Conservation (phyloP, 352 stramenopile genomes). For the Pelagophyceae sp. region DNA sequence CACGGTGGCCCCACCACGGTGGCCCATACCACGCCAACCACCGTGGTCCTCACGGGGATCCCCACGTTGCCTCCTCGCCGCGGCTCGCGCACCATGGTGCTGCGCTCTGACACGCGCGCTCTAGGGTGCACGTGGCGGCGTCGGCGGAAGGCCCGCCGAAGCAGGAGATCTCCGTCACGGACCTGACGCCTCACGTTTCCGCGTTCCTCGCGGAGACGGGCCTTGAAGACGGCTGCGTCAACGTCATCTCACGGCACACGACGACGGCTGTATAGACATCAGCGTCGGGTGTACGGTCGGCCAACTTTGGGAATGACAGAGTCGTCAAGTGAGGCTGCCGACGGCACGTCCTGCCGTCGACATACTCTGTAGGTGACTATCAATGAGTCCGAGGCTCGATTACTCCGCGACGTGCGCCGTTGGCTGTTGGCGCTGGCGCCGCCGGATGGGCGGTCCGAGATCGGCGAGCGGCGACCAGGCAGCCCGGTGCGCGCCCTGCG, state of each 20-base stretch:
- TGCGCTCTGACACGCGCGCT: too few species aligned
- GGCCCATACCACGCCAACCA: too few species aligned
- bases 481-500: too few species aligned
- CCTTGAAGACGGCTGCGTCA: conserved; percentile 44
- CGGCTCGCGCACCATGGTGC: too few species aligned
- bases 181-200: conserved; percentile 47
- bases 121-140: conserved; percentile 37
- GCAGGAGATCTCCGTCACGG: conserved; percentile 48
- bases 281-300: too few species aligned
- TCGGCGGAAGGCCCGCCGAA: conserved; percentile 33
- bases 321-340: too few species aligned
- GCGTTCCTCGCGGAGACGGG: conserved; percentile 37
- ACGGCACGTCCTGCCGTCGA: too few species aligned
- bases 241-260: conserved; percentile 51
- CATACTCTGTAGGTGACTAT: conserved; percentile 56
- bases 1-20: too few species aligned
- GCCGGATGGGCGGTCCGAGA: conserved; percentile 41
- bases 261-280: too few species aligned
- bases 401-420: conserved; percentile 47
- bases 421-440: conserved; percentile 46
- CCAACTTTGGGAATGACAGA: too few species aligned
- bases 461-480: neutral
- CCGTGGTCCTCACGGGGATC: too few species aligned
- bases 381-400: conserved; percentile 51
- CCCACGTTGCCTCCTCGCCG: too few species aligned